A percentile compares a stretch with the other conserved stretches of the same genome.
These are phyloP conservation scores for Scutellaria barbata DNA, from an alignment of 257 asterid genomes.

Conservation along the genomic window DNA sequence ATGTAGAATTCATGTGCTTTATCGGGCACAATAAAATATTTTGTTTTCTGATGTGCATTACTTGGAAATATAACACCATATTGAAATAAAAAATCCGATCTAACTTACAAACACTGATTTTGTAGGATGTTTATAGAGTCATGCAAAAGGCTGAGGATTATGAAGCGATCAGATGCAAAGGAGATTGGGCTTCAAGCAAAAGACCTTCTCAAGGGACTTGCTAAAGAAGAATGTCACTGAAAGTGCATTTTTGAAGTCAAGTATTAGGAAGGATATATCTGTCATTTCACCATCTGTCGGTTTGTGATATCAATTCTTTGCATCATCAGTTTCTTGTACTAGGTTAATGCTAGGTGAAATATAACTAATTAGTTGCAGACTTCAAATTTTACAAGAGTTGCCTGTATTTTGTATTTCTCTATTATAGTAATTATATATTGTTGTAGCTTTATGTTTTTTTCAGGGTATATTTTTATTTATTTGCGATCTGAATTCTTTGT, in stretches of 20 bases:
- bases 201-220: constrained; percentile 55
- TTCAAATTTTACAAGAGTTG: neutral
- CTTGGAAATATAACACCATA: neutral
- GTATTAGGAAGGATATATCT: constrained; percentile 37
- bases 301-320: constrained; percentile 22
- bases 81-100: neutral
- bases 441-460: constrained; percentile 2
- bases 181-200: constrained; percentile 55
- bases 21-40: no score
- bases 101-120: neutral
- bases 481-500: neutral
- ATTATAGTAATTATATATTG: neutral
- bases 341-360: constrained; percentile 29
- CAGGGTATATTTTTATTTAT: neutral
- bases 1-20: no score
- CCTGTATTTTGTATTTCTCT: neutral
- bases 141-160: constrained; percentile 77
- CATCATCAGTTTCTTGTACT: constrained; percentile 2
- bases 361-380: constrained; percentile 13
- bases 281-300: constrained; percentile 24
- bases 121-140: constrained; percentile 79
- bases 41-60: no score
- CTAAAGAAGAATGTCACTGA: constrained; percentile 37
- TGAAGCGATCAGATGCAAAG: constrained; percentile 71
- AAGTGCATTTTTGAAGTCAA: neutral